A percentile compares a stretch with the other conserved stretches of the same genome.
Evolutionary conservation across 495 filamentous ascomycete genomes (phyloP).

Genomic region (Oleoguttula mirabilis): DNA sequence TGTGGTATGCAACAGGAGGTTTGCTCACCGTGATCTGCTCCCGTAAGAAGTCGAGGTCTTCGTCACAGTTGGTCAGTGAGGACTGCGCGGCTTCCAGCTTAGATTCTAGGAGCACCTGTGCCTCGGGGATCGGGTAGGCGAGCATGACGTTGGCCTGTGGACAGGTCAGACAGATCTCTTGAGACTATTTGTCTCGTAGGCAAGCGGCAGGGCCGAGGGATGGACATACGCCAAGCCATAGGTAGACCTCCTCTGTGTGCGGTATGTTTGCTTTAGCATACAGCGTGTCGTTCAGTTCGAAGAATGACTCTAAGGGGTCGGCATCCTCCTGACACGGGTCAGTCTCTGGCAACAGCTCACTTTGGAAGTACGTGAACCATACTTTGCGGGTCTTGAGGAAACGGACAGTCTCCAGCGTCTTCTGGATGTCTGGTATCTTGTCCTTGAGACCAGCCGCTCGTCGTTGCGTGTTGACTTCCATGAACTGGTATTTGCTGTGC

Average conservation of each 20-base stretch:
- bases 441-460: constrained; percentile 74
- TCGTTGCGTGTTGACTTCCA: constrained; percentile 85
- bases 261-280: constrained; percentile 77
- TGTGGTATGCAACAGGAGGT: too few relatives aligned
- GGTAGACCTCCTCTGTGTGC: constrained; percentile 81
- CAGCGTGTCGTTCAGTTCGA: constrained; percentile 91
- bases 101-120: constrained; percentile 60
- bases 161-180: not conserved
- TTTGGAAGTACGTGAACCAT: constrained; percentile 11
- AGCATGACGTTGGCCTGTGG: constrained; percentile 90
- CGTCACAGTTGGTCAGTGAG: constrained; percentile 75
- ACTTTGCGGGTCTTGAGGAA: constrained; percentile 67
- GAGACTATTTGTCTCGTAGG: too few relatives aligned
- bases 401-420: constrained; percentile 85
- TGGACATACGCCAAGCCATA: constrained; percentile 75
- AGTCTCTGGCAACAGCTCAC: too few relatives aligned
- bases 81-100: constrained; percentile 70
- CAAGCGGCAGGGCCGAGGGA: too few relatives aligned
- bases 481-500: constrained; percentile 91
- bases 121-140: constrained; percentile 80
- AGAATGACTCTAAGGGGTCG: constrained; percentile 75
- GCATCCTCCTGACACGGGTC: constrained; percentile 32
- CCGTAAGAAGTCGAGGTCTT: constrained; percentile 89
- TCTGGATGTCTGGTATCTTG: constrained; percentile 94
- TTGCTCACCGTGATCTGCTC: constrained; percentile 83